These are phyloP conservation scores for Saccharomycopsis capsularis DNA, from an alignment of 805 yeast genomes.

Conservation along the genomic window DNA sequence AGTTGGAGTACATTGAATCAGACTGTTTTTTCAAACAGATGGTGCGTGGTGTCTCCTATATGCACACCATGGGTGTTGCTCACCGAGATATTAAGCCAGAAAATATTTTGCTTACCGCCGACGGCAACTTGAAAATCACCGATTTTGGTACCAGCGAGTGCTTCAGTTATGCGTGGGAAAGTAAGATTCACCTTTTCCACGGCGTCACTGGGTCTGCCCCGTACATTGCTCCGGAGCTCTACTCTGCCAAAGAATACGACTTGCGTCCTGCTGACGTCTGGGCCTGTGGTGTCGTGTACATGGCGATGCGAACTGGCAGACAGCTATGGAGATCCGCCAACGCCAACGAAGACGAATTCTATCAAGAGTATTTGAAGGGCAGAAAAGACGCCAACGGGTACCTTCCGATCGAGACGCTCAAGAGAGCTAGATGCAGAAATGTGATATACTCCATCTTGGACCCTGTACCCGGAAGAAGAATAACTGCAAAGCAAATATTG, in stretches of 20 bases:
- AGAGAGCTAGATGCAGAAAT: conserved; percentile 83
- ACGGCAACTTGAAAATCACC: conserved; percentile 71
- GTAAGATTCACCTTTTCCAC: conserved; percentile 53
- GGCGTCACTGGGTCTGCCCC: conserved; percentile 86
- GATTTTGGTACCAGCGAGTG: conserved; percentile 87
- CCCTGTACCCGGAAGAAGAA: conserved; percentile 82
- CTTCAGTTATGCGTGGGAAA: conserved; percentile 82
- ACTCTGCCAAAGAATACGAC: conserved; percentile 57
- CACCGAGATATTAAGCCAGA: conserved; percentile 91
- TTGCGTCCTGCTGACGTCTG: conserved; percentile 80
- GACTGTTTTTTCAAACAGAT: conserved; percentile 87
- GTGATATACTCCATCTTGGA: conserved; percentile 90
- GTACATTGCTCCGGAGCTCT: conserved; percentile 88
- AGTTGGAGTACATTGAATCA: conserved; percentile 73
- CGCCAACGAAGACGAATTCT: conserved; percentile 73
- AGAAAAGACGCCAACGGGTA: conserved; percentile 81
- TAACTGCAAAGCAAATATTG: conserved; percentile 80
- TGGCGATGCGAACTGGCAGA: conserved; percentile 93
- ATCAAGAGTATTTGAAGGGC: conserved; percentile 62
- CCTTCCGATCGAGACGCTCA: conserved; percentile 81
- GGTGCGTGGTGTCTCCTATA: conserved; percentile 73
- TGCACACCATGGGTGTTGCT: conserved; percentile 86
- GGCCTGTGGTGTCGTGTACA: conserved; percentile 89
- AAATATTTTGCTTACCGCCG: conserved; percentile 63
- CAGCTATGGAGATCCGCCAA: conserved; percentile 84